A percentile compares a stretch with the other conserved stretches of the same genome.
phyloP scores from a whole-genome alignment of 768 basidiomycete genomes.

The Gyrodon lividus region DNA sequence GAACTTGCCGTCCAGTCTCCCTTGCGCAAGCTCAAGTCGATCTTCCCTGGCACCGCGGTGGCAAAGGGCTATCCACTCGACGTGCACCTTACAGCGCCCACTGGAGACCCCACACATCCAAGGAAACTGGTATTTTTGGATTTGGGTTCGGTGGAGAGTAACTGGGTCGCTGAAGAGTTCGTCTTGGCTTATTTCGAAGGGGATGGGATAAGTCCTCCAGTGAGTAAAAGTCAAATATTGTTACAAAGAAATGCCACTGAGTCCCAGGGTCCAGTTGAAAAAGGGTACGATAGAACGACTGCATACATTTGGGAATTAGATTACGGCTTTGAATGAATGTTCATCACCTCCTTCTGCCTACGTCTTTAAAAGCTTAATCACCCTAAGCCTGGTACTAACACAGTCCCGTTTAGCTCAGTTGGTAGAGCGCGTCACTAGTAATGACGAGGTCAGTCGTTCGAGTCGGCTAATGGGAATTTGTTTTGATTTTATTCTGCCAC shows the following conservation, averaged over 20 bases:
- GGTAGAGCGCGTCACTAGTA: slow-evolving; percentile 71
- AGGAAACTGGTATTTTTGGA: slow-evolving; percentile 67
- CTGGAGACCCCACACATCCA: slow-evolving; percentile 39
- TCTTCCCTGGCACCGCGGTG: slow-evolving; percentile 71
- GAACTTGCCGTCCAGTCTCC: slow-evolving; percentile 59
- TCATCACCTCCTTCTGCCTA: too few species aligned
- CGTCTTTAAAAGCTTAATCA: not conserved
- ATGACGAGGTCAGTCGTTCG: slow-evolving; percentile 70
- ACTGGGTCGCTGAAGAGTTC: slow-evolving; percentile 76
- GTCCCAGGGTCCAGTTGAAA: slow-evolving; percentile 26
- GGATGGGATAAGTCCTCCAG: slow-evolving; percentile 67
- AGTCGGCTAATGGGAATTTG: slow-evolving; percentile 50
- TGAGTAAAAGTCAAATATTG: slow-evolving; percentile 34
- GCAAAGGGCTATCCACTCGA: slow-evolving; percentile 69
- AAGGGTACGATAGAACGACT: slow-evolving; percentile 24
- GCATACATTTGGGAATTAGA: slow-evolving; percentile 18
- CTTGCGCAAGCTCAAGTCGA: slow-evolving; percentile 67
- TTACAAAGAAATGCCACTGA: not conserved
- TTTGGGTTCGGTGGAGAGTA: slow-evolving; percentile 66
- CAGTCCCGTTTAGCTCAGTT: slow-evolving; percentile 39
- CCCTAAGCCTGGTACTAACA: not conserved
- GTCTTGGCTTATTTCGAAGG: slow-evolving; percentile 75
- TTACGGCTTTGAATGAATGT: too few species aligned
- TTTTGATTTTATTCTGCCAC: slow-evolving; percentile 6
- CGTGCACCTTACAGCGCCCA: slow-evolving; percentile 61